Percentiles rank a stretch among this genome's conserved stretches.
Evolutionary conservation across 2,329 filamentous ascomycete genomes (phyloP).

Genomic region (Aureobasidium pullulans): DNA sequence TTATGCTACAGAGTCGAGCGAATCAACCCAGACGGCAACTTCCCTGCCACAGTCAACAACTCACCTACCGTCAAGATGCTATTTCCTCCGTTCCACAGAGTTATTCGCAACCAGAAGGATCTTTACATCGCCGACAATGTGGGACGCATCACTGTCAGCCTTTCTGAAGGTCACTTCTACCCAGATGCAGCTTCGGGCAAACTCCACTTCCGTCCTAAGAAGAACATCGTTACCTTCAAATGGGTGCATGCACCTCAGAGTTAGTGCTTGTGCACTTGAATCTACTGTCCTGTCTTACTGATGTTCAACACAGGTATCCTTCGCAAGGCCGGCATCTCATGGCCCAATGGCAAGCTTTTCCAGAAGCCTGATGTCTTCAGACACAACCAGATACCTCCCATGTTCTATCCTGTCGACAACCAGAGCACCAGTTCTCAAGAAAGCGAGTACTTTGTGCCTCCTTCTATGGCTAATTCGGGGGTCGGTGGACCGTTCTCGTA

Average conservation of each 20-base stretch:
- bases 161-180: conserved; percentile 60
- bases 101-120: conserved; percentile 59
- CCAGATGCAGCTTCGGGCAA: conserved; percentile 16
- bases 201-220: conserved; percentile 53
- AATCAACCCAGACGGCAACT: background rate
- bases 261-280: conserved; percentile 33
- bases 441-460: background rate
- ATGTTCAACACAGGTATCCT: conserved; percentile 52
- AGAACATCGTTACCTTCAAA: conserved; percentile 69
- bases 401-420: conserved; percentile 20
- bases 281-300: background rate
- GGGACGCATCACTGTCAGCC: conserved; percentile 67
- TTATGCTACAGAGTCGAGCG: background rate
- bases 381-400: background rate
- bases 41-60: background rate
- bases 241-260: conserved; percentile 78
- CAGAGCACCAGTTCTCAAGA: background rate
- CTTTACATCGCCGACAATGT: conserved; percentile 66
- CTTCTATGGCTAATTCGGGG: background rate
- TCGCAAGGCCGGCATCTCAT: conserved; percentile 66
- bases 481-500: background rate
- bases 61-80: conserved; percentile 33
- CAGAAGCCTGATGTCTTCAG: conserved; percentile 53
- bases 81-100: conserved; percentile 66
- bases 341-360: conserved; percentile 55